Conservation (phyloP, 768 basidiomycete species). For the Tylopilus rubrobrunneus region DNA sequence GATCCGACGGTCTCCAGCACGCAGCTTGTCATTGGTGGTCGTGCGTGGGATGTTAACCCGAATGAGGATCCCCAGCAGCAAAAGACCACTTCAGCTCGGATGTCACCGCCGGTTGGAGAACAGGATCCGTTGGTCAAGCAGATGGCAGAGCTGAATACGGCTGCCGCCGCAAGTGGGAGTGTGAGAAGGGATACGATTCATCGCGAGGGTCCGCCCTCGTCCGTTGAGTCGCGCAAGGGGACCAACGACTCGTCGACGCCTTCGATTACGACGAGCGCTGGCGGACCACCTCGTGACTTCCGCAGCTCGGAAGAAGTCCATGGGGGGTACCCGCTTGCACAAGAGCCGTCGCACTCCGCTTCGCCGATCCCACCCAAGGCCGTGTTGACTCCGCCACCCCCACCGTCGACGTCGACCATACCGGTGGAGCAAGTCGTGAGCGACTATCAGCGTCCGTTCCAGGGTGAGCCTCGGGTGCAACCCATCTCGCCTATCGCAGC, state of each 20-base stretch:
- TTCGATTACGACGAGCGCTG: conserved; percentile 17
- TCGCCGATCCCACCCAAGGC: conserved; percentile 76
- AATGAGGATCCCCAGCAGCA: conserved; percentile 59
- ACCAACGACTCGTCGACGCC: conserved; percentile 25
- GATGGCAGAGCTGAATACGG: conserved; percentile 49
- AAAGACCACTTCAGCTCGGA: conserved; percentile 11
- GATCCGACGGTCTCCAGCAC: conserved; percentile 63
- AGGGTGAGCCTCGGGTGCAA: conserved; percentile 70
- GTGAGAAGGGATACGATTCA: conserved; percentile 23
- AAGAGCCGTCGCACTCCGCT: conserved; percentile 54
- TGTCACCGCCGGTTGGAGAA: conserved; percentile 35
- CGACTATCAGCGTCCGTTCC: conserved; percentile 81
- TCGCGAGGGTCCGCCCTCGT: conserved; percentile 20
- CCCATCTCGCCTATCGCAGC: conserved; percentile 43
- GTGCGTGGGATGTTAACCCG: conserved; percentile 65
- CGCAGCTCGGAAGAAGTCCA: conserved; percentile 73
- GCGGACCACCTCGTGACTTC: conserved; percentile 49
- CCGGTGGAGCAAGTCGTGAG: conserved; percentile 69
- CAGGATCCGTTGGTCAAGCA: conserved; percentile 66
- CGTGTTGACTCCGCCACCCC: conserved; percentile 69
- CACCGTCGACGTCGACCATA: conserved; percentile 43
- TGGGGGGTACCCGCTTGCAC: conserved; percentile 62
- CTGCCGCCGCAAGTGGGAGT: conserved; percentile 19
- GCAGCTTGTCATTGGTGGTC: conserved; percentile 57
- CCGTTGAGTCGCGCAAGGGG: conserved; percentile 24